A percentile compares a stretch with the other conserved stretches of the same genome.
Conservation (phyloP, 164 flowering plant species). For the Echeveria elegans region DNA sequence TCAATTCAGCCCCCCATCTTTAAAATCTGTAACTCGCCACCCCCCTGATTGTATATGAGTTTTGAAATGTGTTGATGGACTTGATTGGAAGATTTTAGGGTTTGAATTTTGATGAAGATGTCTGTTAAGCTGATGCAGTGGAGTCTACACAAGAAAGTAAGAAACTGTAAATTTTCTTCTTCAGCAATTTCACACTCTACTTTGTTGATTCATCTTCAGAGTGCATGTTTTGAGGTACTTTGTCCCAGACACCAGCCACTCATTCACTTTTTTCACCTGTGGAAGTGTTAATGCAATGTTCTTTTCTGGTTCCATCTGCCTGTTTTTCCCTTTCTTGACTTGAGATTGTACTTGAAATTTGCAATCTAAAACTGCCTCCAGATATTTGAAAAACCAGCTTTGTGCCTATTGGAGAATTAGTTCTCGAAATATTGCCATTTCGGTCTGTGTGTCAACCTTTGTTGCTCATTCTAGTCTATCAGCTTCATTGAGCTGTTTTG, state of each 20-base stretch:
- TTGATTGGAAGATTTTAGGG: too few species aligned
- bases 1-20: too few species aligned
- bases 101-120: too few species aligned
- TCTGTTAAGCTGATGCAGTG: too few species aligned
- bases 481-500: neutral
- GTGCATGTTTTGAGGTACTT: neutral
- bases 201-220: neutral
- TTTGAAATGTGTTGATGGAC: too few species aligned
- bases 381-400: neutral
- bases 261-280: neutral
- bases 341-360: neutral
- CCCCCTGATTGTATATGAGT: too few species aligned
- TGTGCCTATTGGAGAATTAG: neutral
- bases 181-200: neutral
- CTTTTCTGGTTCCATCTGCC: neutral
- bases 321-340: neutral
- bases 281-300: neutral
- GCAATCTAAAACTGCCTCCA: neutral
- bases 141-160: neutral
- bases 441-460: neutral
- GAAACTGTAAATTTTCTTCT: neutral
- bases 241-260: neutral
- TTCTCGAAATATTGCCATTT: neutral
- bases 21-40: too few species aligned
- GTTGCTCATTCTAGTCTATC: neutral